These are phyloP conservation scores for Boletus reticulatus DNA, from an alignment of 768 basidiomycete species.

Conservation along the genomic window DNA sequence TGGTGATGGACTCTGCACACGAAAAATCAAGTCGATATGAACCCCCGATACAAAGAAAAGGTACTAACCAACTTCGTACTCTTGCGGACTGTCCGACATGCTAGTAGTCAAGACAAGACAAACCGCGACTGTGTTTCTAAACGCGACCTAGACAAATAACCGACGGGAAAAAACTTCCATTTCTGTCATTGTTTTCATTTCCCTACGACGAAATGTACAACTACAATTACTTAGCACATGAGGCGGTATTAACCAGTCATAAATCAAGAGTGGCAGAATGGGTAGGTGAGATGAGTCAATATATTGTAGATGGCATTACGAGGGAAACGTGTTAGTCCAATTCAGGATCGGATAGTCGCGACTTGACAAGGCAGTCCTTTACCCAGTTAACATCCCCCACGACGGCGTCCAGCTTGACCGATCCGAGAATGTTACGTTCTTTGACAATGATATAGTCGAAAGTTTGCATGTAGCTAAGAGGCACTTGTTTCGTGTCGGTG, in stretches of 20 bases:
- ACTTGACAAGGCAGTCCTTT: slow-evolving; percentile 72
- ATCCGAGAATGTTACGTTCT: slow-evolving; percentile 32
- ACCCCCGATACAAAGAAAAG: neutral
- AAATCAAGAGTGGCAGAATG: neutral
- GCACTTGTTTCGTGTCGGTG: slow-evolving; percentile 37
- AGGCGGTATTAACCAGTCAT: neutral
- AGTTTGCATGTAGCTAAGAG: slow-evolving; percentile 20
- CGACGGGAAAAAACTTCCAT: slow-evolving; percentile 18
- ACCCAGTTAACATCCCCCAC: slow-evolving; percentile 67
- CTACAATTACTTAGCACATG: slow-evolving; percentile 7
- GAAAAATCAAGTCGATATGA: neutral
- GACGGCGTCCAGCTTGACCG: slow-evolving; percentile 32
- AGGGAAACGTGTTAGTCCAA: slow-evolving; percentile 2
- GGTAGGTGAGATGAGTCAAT: slow-evolving; percentile 2
- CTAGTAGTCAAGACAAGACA: slow-evolving; percentile 13
- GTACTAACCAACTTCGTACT: slow-evolving; percentile 69
- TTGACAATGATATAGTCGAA: slow-evolving; percentile 69
- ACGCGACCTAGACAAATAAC: neutral
- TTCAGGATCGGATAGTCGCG: slow-evolving; percentile 42
- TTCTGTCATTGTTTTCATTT: neutral
- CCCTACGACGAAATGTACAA: neutral
- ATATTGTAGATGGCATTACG: neutral
- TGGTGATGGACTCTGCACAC: slow-evolving; percentile 47
- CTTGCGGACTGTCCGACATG: slow-evolving; percentile 38
- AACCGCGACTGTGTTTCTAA: neutral